Evolutionary conservation across 441 rosid species (phyloP).

Genomic region (Biscutella laevigata): DNA sequence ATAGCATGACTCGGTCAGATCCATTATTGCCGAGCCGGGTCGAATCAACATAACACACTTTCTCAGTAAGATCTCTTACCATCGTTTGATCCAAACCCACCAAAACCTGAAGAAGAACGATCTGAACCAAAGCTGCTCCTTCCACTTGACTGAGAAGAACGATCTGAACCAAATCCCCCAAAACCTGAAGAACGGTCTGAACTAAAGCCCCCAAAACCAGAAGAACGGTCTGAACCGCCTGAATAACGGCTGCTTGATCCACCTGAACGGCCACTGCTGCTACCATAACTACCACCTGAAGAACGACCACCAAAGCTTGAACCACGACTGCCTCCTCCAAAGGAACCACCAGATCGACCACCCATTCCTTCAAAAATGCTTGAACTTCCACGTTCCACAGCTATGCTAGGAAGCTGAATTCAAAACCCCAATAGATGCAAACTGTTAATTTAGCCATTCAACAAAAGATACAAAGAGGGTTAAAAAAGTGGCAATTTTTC

Average conservation of each 20-base stretch:
- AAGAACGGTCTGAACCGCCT: constrained; percentile 33
- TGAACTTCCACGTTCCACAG: constrained; percentile 40
- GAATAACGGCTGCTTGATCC: constrained; percentile 31
- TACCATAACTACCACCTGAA: constrained; percentile 32
- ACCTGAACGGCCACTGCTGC: constrained; percentile 32
- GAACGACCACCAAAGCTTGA: constrained; percentile 37
- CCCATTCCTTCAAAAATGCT: constrained; percentile 42
- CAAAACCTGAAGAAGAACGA: constrained; percentile 26
- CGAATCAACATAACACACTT: constrained; percentile 10
- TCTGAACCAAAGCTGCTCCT: constrained; percentile 29
- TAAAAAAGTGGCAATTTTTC: background rate
- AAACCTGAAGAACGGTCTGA: constrained; percentile 25
- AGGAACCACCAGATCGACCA: constrained; percentile 30
- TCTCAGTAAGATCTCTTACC: constrained; percentile 25
- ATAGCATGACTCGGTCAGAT: constrained; percentile 17
- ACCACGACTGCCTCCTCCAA: constrained; percentile 33
- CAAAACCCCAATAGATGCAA: constrained; percentile 43
- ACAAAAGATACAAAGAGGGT: background rate
- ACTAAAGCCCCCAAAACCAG: constrained; percentile 43
- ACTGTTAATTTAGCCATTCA: constrained; percentile 1
- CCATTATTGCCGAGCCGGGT: constrained; percentile 5
- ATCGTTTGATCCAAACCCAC: constrained; percentile 23
- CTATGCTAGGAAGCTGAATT: constrained; percentile 75
- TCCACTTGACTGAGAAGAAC: constrained; percentile 29
- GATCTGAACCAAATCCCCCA: constrained; percentile 28